Evolutionary conservation across 2,329 filamentous ascomycete species (phyloP).

Genomic region (Helicocarpus griseus): DNA sequence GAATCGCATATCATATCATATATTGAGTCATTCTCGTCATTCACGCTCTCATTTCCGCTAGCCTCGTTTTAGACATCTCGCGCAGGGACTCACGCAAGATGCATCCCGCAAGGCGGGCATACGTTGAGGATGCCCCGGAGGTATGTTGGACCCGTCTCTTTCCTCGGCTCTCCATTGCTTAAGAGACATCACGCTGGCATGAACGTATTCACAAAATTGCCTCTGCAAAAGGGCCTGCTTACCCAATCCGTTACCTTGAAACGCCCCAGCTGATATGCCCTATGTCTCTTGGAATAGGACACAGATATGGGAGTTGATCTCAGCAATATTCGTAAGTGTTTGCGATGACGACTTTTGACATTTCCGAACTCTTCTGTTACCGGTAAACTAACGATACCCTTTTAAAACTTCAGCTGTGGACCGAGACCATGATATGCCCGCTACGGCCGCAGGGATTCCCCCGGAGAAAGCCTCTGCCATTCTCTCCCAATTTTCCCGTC

Average conservation of each 20-base stretch:
- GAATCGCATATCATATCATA: not conserved
- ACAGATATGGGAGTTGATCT: slow-evolving; percentile 52
- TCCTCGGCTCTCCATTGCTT: slow-evolving; percentile 25
- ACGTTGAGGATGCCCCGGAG: slow-evolving; percentile 76
- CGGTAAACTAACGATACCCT: slow-evolving; percentile 1
- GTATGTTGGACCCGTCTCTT: slow-evolving; percentile 38
- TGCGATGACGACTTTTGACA: not conserved
- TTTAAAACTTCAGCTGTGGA: slow-evolving; percentile 48
- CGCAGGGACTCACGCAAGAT: slow-evolving; percentile 38
- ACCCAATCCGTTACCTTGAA: slow-evolving; percentile 4
- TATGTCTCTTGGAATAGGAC: slow-evolving; percentile 33
- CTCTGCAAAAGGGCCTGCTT: slow-evolving; percentile 11
- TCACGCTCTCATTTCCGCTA: not conserved
- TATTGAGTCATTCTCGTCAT: not conserved
- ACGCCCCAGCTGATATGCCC: slow-evolving; percentile 17
- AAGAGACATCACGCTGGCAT: slow-evolving; percentile 5
- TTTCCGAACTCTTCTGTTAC: not conserved
- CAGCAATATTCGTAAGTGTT: slow-evolving; percentile 51
- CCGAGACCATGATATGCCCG: slow-evolving; percentile 73
- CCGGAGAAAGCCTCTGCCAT: slow-evolving; percentile 79
- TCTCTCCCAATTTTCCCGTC: slow-evolving; percentile 80
- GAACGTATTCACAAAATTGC: slow-evolving; percentile 7
- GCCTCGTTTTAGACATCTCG: not conserved
- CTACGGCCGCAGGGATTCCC: slow-evolving; percentile 54
- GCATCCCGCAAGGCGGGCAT: slow-evolving; percentile 85